phyloP scores from a whole-genome alignment of 2,329 filamentous ascomycete genomes.

The Esteya vermicola region DNA sequence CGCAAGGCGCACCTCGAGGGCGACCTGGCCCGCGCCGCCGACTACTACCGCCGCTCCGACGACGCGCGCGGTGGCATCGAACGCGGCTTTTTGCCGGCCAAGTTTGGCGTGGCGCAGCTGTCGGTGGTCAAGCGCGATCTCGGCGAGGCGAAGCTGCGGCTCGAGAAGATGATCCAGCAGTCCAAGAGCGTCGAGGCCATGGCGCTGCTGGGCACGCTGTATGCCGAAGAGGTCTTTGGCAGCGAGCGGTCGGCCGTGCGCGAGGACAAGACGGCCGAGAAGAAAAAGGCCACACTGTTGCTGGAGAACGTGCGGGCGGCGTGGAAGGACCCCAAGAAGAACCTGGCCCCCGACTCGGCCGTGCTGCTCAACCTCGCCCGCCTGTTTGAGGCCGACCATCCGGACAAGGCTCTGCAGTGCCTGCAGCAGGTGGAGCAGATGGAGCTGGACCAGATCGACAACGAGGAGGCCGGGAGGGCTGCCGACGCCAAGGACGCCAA shows the following conservation, averaged over 20 bases:
- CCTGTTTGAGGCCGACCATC: constrained; percentile 72
- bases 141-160: constrained; percentile 79
- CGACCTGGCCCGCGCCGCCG: constrained; percentile 58
- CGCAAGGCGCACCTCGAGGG: constrained; percentile 79
- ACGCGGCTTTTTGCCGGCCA: constrained; percentile 80
- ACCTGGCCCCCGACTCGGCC: constrained; percentile 64
- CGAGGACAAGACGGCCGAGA: constrained; percentile 76
- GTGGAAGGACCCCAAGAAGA: constrained; percentile 90
- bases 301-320: constrained; percentile 72
- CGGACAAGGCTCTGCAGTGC: constrained; percentile 85
- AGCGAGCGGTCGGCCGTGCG: constrained; percentile 49
- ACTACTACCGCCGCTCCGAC: constrained; percentile 83
- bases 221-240: constrained; percentile 86
- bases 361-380: constrained; percentile 85
- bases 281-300: constrained; percentile 72
- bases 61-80: constrained; percentile 86
- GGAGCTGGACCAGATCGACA: constrained; percentile 68
- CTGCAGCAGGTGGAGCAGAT: constrained; percentile 85
- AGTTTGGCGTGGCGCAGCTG: constrained; percentile 86
- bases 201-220: constrained; percentile 79
- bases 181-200: constrained; percentile 77
- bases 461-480: constrained; percentile 52
- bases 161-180: constrained; percentile 89
- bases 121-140: constrained; percentile 72
- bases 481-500: constrained; percentile 37